Conservation (phyloP, 371 early-diverging fungal genomes). For the Syncephalastrum contaminatum region DNA sequence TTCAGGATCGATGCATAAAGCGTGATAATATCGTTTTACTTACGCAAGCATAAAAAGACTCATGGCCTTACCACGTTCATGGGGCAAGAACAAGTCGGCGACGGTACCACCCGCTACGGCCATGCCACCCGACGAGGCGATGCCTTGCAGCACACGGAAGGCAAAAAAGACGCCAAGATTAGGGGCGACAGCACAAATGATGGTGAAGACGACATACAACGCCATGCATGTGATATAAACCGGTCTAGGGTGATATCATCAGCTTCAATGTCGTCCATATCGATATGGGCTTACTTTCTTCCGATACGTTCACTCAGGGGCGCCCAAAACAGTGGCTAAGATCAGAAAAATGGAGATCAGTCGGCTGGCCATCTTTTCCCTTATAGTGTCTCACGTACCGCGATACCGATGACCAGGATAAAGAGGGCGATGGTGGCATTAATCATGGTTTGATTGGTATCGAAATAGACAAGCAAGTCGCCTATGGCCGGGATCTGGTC, state of each 20-base stretch:
- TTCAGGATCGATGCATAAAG: background rate
- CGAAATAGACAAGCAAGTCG: constrained; percentile 15
- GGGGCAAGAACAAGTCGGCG: constrained; percentile 30
- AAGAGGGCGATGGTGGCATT: constrained; percentile 15
- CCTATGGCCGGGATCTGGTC: constrained; percentile 29
- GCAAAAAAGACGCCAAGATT: constrained; percentile 29
- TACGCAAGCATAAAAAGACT: constrained; percentile 33
- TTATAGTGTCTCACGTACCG: constrained; percentile 7
- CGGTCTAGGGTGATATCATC: constrained; percentile 11
- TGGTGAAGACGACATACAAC: constrained; percentile 22
- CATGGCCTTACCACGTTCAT: constrained; percentile 36
- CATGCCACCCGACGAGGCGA: constrained; percentile 12
- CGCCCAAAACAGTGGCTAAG: constrained; percentile 33
- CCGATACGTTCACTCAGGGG: constrained; percentile 33
- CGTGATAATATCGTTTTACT: background rate
- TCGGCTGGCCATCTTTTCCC: background rate
- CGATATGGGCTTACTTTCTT: constrained; percentile 16
- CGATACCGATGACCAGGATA: constrained; percentile 12
- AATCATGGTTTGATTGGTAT: constrained; percentile 8
- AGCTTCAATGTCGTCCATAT: background rate
- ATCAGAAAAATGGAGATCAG: background rate
- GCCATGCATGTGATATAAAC: constrained; percentile 13
- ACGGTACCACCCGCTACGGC: constrained; percentile 38
- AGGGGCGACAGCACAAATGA: constrained; percentile 26
- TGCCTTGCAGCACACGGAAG: constrained; percentile 33